phyloP scores from a whole-genome alignment of 2,329 filamentous ascomycete genomes.

The Neophaeococcomyces mojaviensis region DNA sequence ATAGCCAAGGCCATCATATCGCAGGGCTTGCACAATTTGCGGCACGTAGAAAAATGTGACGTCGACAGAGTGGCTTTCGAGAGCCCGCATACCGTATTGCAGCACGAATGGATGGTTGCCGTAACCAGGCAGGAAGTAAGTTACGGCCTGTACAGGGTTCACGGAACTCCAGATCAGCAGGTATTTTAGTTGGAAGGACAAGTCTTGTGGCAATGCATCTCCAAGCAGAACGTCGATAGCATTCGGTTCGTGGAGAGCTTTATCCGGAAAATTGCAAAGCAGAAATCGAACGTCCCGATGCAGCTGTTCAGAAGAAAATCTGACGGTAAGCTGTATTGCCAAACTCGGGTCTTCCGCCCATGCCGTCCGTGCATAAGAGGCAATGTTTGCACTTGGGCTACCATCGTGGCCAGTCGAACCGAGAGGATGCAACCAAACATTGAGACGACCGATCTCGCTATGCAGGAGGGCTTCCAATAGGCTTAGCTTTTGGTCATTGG shows the following conservation, averaged over 20 bases:
- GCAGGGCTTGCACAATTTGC: constrained; percentile 90
- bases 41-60: constrained; percentile 98
- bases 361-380: constrained; percentile 66
- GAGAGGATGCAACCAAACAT: constrained; percentile 83
- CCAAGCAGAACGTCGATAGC: constrained; percentile 78
- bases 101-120: constrained; percentile 86
- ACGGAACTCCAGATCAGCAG: constrained; percentile 87
- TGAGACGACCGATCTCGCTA: constrained; percentile 74
- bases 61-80: constrained; percentile 93
- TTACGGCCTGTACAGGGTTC: constrained; percentile 87
- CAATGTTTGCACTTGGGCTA: constrained; percentile 34
- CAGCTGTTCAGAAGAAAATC: constrained; percentile 70
- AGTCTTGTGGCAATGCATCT: constrained; percentile 65
- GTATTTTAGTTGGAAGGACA: constrained; percentile 83
- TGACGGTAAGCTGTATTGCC: constrained; percentile 72
- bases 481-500: constrained; percentile 70
- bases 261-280: constrained; percentile 74
- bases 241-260: constrained; percentile 71
- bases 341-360: constrained; percentile 81
- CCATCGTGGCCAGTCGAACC: not conserved
- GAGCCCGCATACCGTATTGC: constrained; percentile 90
- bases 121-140: constrained; percentile 86
- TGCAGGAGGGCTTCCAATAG: constrained; percentile 73
- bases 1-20: constrained; percentile 88
- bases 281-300: constrained; percentile 70